Conservation (phyloP, 2,329 filamentous ascomycete genomes). For the Nemania bipapillata region DNA sequence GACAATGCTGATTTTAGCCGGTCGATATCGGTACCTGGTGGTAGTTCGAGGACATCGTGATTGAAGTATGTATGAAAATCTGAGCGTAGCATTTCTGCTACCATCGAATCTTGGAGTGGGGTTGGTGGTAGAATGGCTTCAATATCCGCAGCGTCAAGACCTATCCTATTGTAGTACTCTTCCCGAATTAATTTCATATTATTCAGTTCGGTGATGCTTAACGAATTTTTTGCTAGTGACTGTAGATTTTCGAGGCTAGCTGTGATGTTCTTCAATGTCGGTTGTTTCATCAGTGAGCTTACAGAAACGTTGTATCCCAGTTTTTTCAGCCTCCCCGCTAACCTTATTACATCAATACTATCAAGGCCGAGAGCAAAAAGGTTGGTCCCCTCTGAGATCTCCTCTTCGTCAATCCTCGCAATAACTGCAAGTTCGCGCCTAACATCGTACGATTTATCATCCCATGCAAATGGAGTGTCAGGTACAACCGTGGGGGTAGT, state of each 20-base stretch:
- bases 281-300: slow-evolving; percentile 79
- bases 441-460: slow-evolving; percentile 61
- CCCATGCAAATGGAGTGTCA: slow-evolving; percentile 67
- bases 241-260: slow-evolving; percentile 37
- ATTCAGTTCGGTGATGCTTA: slow-evolving; percentile 34
- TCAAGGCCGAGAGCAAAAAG: slow-evolving; percentile 87
- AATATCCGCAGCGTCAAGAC: slow-evolving; percentile 55
- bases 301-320: slow-evolving; percentile 70
- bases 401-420: slow-evolving; percentile 61
- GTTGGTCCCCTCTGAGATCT: slow-evolving; percentile 68
- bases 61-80: slow-evolving; percentile 84
- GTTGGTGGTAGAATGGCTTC: slow-evolving; percentile 78
- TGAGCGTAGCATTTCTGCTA: slow-evolving; percentile 82
- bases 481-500: neutral
- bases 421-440: slow-evolving; percentile 72
- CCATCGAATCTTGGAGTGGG: slow-evolving; percentile 86
- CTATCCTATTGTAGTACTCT: slow-evolving; percentile 52
- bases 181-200: slow-evolving; percentile 52
- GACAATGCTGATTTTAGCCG: slow-evolving; percentile 71
- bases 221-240: neutral
- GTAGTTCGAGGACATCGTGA: slow-evolving; percentile 77
- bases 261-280: slow-evolving; percentile 73
- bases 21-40: slow-evolving; percentile 62
- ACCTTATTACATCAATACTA: slow-evolving; percentile 89
- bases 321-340: slow-evolving; percentile 76